Evolutionary conservation across 371 early-diverging fungal genomes (phyloP).

Genomic region (Mucor sp.): DNA sequence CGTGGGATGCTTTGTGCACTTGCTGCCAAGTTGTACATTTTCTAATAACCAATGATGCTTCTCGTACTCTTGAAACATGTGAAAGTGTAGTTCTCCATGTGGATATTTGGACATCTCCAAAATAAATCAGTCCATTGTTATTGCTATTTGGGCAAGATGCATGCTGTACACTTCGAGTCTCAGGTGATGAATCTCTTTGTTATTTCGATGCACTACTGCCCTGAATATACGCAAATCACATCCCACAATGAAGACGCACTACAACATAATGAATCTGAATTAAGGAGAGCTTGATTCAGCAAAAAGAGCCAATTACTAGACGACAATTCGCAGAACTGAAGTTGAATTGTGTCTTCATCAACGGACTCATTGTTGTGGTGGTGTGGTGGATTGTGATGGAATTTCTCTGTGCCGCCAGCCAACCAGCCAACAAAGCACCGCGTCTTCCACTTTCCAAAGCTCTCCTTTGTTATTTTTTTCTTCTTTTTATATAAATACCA

Average conservation of each 20-base stretch:
- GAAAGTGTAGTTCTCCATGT: neutral
- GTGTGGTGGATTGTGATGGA: constrained; percentile 1
- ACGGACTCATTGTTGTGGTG: neutral
- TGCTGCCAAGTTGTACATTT: neutral
- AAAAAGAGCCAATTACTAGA: neutral
- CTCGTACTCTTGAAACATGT: neutral
- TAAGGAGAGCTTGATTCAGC: neutral
- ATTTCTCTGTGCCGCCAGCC: neutral
- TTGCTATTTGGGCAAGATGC: neutral
- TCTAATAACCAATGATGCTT: neutral
- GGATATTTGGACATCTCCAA: neutral
- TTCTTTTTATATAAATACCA: neutral
- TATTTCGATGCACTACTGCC: neutral
- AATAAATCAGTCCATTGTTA: neutral
- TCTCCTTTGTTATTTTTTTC: neutral
- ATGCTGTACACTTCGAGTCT: neutral
- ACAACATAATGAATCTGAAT: neutral
- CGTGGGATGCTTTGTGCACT: neutral
- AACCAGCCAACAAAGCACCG: neutral
- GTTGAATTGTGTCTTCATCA: neutral
- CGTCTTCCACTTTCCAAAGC: neutral
- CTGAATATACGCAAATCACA: neutral
- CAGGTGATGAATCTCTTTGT: neutral
- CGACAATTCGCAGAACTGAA: neutral
- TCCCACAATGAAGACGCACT: neutral